phyloP scores from a whole-genome alignment of 306 rosid species.

The Dryas octopetala region DNA sequence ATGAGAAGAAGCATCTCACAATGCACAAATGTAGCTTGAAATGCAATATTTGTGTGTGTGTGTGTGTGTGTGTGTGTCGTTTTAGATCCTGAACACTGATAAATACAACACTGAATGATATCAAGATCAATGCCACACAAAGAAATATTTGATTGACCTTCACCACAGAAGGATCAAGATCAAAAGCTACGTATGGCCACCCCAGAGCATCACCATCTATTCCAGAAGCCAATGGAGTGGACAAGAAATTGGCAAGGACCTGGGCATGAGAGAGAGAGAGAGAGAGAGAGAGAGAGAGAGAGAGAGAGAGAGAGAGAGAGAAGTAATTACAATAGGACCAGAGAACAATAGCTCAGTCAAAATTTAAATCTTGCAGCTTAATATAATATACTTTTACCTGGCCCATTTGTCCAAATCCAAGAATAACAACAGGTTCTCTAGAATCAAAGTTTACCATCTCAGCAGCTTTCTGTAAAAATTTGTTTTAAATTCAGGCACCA shows the following conservation, averaged over 20 bases:
- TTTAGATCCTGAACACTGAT: not conserved
- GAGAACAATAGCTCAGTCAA: slow-evolving; percentile 13
- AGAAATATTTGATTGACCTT: slow-evolving; percentile 52
- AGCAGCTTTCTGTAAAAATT: slow-evolving; percentile 49
- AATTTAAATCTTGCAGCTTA: slow-evolving; percentile 24
- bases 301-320: not conserved
- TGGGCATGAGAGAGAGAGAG: slow-evolving; percentile 33
- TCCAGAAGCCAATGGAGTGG: slow-evolving; percentile 77
- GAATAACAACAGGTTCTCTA: slow-evolving; percentile 84
- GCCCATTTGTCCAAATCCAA: slow-evolving; percentile 99
- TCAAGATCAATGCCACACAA: not conserved
- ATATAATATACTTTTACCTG: slow-evolving; percentile 62
- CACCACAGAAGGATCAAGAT: slow-evolving; percentile 79
- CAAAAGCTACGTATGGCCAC: slow-evolving; percentile 84
- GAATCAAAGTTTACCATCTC: slow-evolving; percentile 58
- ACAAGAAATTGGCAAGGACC: slow-evolving; percentile 95
- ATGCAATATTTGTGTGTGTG: not conserved
- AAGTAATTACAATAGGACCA: slow-evolving; percentile 24
- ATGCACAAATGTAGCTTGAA: not conserved
- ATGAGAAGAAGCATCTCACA: not conserved
- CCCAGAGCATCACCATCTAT: slow-evolving; percentile 56
- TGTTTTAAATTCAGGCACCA: slow-evolving; percentile 23
- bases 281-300: not conserved
- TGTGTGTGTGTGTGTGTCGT: not conserved
- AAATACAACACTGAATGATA: not conserved